Base-by-base conservation (phyloP, 352 stramenopile species). In the Globisporangium barbulae region DNA sequence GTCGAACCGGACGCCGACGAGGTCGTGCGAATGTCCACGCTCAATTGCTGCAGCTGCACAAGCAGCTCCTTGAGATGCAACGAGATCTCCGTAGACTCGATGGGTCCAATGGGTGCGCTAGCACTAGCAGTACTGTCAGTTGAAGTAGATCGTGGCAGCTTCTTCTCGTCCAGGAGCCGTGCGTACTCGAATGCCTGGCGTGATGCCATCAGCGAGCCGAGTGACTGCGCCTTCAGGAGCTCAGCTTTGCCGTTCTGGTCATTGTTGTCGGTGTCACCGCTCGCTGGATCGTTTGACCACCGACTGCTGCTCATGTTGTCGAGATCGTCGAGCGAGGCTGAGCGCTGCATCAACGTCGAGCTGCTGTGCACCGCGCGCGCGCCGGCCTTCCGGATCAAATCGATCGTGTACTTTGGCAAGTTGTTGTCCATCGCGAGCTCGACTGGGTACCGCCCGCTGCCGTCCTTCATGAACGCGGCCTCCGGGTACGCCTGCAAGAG, bases 11-110 rank as follows among this genome's bases (percentile, higher is more conserved):
- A 85, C n/a, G 66, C 64, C 52, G 73, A 78, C 53, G 64, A 75
- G 59, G 63, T 87, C 7, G 80, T 76, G 41, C 83, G 85, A 37
- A 92, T 80, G 55, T 90, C 83, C 21, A 78, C 66, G 63, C 84
- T 88, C 33, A 92, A 75, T 53, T 89, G 78, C 54, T 90, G 81
- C 13, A 93, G 69, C 69, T 91, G 83, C 47, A 71, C 73, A 35
- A 91, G 71, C 56, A 94, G 70, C 25, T 91, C 83, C 57, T 81
- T 82, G 55, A 94, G 73, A 52, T 94, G 83, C 30, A 74, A 68
- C 25, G 79, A 81, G 66, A 92, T 84, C 49, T 78, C 73, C n/a
- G 70, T 73, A 42, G 77, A 79, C 19, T 89, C 72, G 67, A 85
- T 75, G 19, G 68, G 70, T 28, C 75, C 70, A 41, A 88, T 74